Evolutionary conservation across 306 rosid species (phyloP), one percentile per base, ranked within the genome.

Genomic region (Prunus kanzakura): DNA sequence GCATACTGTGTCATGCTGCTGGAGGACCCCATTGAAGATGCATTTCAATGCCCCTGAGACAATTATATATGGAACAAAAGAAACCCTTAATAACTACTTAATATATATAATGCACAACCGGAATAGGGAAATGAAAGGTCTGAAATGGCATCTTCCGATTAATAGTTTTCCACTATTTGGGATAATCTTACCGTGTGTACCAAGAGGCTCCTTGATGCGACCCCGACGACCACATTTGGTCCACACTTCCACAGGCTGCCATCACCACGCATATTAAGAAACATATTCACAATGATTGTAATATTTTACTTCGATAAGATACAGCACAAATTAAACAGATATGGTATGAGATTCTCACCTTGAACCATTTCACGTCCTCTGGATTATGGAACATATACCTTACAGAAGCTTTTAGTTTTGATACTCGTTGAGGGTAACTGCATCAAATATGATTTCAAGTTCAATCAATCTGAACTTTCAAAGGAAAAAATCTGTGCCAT

Each of bases 361-460:
- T 92, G 81, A 92, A 95, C 99, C 98, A 95, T 82, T 78, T 90
- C 47, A 95, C 97, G 56, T 95, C 99, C 87, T 95, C 99, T 32
- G 99, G 99, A 82, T 83, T 89, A 81, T 95, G 89, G 67, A 92
- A 92, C 98, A 95, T 92, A 45, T 89, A 91, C 78, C 85, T 90
- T 32, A 92, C 98, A 2, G 91, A 77, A 77, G 97, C 93, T 80
- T 92, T 95, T 19, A 89, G 79, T 85, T 95, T 95, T 6, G 98
- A 95, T 25, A 95, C 99, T 88, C 96, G 84, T 69, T 95, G 96
- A 46, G 99, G 99, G 67, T 95, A 95, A 67, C 99, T 95, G 92
- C 97, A 91, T 27, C 56, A 72, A 14, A 76, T 57, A 35, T 16
- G 52, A 6, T 38, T 64, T 47, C 20, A 25, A 25, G 18, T 60